phyloP scores from a whole-genome alignment of 176 grass and related monocot species.

The Typha latifolia region DNA sequence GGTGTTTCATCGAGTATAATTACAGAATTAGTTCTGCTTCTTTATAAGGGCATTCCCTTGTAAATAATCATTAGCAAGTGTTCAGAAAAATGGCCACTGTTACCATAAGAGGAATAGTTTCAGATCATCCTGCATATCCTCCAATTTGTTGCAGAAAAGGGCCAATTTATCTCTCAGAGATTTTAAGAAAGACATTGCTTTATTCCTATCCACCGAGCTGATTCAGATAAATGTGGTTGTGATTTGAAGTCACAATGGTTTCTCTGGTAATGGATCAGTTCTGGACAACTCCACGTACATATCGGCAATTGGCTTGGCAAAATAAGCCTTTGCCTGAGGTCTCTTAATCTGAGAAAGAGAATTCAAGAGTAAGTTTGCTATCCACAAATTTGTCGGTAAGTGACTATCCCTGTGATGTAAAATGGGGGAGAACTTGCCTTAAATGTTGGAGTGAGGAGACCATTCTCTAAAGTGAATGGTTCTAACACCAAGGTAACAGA shows the following conservation, averaged over 20 bases:
- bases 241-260: slow-evolving; percentile 16
- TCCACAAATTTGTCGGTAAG: not conserved
- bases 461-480: slow-evolving; percentile 86
- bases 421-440: slow-evolving; percentile 37
- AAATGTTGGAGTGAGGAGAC: slow-evolving; percentile 90
- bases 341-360: slow-evolving; percentile 64
- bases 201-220: not conserved
- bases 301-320: slow-evolving; percentile 64
- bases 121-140: too few relatives aligned
- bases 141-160: too few relatives aligned
- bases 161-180: too few relatives aligned
- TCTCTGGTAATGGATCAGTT: slow-evolving; percentile 23
- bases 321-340: slow-evolving; percentile 82
- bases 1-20: too few relatives aligned
- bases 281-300: slow-evolving; percentile 55
- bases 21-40: too few relatives aligned
- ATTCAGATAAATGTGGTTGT: slow-evolving; percentile 4
- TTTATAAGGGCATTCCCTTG: too few relatives aligned
- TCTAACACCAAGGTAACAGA: slow-evolving; percentile 61
- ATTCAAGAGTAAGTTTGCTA: not conserved
- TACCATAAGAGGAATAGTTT: too few relatives aligned
- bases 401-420: not conserved
- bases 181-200: not conserved
- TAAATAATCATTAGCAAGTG: too few relatives aligned
- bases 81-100: too few relatives aligned